A percentile compares a stretch with the other conserved stretches of the same genome.
phyloP scores from a whole-genome alignment of 1,139 yeast genomes.

The Blastobotrys indianensis region DNA sequence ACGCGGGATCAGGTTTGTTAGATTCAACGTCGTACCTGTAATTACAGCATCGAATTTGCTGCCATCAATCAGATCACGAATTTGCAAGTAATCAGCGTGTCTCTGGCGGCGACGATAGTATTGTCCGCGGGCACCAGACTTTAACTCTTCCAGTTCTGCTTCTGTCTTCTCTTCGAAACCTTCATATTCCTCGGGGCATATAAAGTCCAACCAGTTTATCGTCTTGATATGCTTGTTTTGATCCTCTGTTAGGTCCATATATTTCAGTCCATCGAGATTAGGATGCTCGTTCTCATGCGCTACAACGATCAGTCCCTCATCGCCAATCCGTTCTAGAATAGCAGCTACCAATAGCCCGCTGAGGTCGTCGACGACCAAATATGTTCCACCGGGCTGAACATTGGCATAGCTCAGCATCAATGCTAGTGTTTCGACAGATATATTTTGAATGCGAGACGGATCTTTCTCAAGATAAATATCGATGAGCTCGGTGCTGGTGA shows the following conservation, averaged over 20 bases:
- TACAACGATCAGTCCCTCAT: slow-evolving; percentile 68
- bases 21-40: slow-evolving; percentile 65
- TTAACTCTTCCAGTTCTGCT: slow-evolving; percentile 51
- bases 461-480: slow-evolving; percentile 74
- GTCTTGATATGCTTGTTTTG: slow-evolving; percentile 56
- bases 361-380: slow-evolving; percentile 83
- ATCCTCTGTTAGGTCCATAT: slow-evolving; percentile 46
- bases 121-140: slow-evolving; percentile 57
- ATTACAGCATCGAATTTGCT: slow-evolving; percentile 73
- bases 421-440: slow-evolving; percentile 81
- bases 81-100: slow-evolving; percentile 39
- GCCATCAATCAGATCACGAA: slow-evolving; percentile 48
- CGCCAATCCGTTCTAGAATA: slow-evolving; percentile 83
- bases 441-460: slow-evolving; percentile 61
- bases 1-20: slow-evolving; percentile 57
- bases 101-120: slow-evolving; percentile 61
- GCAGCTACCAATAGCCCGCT: slow-evolving; percentile 82
- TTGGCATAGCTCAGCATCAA: slow-evolving; percentile 70
- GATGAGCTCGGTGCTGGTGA: slow-evolving; percentile 71
- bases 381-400: slow-evolving; percentile 82
- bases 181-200: slow-evolving; percentile 65
- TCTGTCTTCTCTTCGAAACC: slow-evolving; percentile 39
- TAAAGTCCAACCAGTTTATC: slow-evolving; percentile 70
- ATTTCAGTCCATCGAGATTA: slow-evolving; percentile 63
- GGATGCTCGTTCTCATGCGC: slow-evolving; percentile 93